Conservation (phyloP, 345 rosid species). For the Corchorus olitorius region DNA sequence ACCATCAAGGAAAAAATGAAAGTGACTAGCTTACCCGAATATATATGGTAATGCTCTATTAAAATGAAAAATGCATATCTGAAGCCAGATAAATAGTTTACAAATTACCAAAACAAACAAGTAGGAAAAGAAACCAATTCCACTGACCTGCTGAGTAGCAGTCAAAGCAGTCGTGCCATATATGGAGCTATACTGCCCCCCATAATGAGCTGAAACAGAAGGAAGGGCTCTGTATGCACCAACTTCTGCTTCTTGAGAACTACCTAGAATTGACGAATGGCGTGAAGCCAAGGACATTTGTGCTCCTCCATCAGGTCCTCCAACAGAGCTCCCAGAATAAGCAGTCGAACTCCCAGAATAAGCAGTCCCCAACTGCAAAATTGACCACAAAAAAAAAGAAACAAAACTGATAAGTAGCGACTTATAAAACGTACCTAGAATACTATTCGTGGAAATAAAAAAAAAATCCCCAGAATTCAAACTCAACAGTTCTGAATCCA, state of each 20-base stretch:
- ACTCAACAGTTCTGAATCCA: not conserved
- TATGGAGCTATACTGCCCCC: constrained; percentile 65
- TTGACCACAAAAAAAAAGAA: constrained; percentile 3
- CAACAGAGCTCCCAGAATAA: constrained; percentile 67
- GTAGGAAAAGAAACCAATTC: not conserved
- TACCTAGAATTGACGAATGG: constrained; percentile 58
- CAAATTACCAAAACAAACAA: constrained; percentile 5
- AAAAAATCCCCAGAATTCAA: not conserved
- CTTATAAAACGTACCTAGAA: not conserved
- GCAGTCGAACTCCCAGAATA: constrained; percentile 57
- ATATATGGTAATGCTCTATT: not conserved
- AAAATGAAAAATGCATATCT: not conserved
- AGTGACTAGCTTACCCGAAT: not conserved
- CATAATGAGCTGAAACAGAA: constrained; percentile 65
- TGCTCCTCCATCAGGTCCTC: constrained; percentile 64
- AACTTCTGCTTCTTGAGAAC: constrained; percentile 66
- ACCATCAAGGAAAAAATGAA: not conserved
- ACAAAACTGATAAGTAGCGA: not conserved
- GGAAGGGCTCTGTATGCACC: constrained; percentile 66
- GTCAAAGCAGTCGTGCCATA: constrained; percentile 64
- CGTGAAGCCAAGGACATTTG: constrained; percentile 64
- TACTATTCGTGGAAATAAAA: not conserved
- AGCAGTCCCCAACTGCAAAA: constrained; percentile 55
- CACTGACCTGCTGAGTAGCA: constrained; percentile 67
- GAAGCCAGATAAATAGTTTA: not conserved